Percentiles rank a stretch among this genome's conserved stretches.
phyloP scores from a whole-genome alignment of 2,329 filamentous ascomycete genomes.

The Celoporthe dispersa region DNA sequence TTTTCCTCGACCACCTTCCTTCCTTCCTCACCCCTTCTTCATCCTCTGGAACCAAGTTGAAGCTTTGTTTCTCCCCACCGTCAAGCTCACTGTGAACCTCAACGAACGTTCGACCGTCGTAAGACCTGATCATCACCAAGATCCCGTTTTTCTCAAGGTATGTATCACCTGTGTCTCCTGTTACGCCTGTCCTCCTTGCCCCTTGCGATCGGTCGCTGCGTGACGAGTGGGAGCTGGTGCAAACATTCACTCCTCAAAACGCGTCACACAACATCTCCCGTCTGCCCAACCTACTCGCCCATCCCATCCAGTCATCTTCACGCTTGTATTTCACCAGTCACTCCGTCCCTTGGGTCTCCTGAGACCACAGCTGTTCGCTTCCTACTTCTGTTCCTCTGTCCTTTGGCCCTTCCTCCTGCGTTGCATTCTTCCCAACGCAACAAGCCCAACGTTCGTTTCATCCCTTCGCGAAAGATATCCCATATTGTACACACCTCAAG shows the following conservation, averaged over 20 bases:
- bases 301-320: conserved; percentile 16
- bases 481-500: conserved; percentile 13
- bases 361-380: conserved; percentile 10
- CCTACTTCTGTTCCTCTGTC: conserved; percentile 8
- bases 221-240: conserved; percentile 21
- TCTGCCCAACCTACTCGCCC: conserved; percentile 24
- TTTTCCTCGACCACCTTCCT: neutral
- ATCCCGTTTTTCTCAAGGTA: conserved; percentile 15
- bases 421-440: conserved; percentile 3
- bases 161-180: conserved; percentile 17
- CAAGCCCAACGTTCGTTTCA: conserved; percentile 14
- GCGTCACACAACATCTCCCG: conserved; percentile 28
- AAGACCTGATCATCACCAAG: conserved; percentile 9
- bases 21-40: neutral
- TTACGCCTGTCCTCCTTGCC: conserved; percentile 22
- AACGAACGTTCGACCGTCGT: conserved; percentile 5
- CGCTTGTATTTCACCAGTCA: conserved; percentile 12
- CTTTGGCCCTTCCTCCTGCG: neutral
- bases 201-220: conserved; percentile 22
- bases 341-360: conserved; percentile 7
- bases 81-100: conserved; percentile 22
- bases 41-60: conserved; percentile 2
- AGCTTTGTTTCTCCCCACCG: neutral
- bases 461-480: conserved; percentile 5
- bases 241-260: conserved; percentile 28